Base-by-base conservation (phyloP, 495 filamentous ascomycete genomes). In the Paragyromitra xinjiangensis region DNA sequence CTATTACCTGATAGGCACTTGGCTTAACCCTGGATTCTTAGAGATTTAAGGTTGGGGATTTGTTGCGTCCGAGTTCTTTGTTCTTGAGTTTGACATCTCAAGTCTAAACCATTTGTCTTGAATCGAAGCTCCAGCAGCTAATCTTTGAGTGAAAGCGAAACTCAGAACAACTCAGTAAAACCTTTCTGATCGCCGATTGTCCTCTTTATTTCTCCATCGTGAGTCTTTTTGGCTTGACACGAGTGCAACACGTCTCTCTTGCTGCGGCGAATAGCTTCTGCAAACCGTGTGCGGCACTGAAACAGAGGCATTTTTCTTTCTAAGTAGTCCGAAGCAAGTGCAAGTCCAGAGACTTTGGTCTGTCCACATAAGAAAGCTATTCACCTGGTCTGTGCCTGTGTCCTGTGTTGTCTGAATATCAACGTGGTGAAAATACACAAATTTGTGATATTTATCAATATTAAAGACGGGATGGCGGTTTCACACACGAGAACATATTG, bases 401-500 rank as follows among this genome's bases (percentile, higher is more conserved):
- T 61, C 48, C 29, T 74, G 69, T 59, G 58, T 40, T 75, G 39
- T 71, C 64, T 71, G 42, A 44, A 79, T 71, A 71, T 65, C 77
- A 78, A 48, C 65, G 77, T 72, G 73, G 73, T 71, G 48, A 78
- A 78, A 77, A 69, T 63, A 71, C 67, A 78, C 55, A 78, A 42
- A 58, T 65, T 78, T 76, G 77, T 78, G 75, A 70, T 79, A 77
- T 77, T 61, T 77, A 64, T 78, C 75, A 61, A 72, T 71, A 72
- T 79, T 61, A 72, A 66, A 58, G 53, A 79, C 74, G 51, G 68
- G 66, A 81, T 81, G 79, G 78, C 80, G 48, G 79, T 81, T 79
- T 81, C 79, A 71, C 79, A 81, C 51, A 81, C 80, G 71, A 73
- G 80, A 62, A 81, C 80, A 72, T 81, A 81, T 69, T 81, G 79